Percentiles rank a stretch among this genome's conserved stretches.
Evolutionary conservation across 345 rosid genomes (phyloP).

Genomic region (Hypericum androsaemum): DNA sequence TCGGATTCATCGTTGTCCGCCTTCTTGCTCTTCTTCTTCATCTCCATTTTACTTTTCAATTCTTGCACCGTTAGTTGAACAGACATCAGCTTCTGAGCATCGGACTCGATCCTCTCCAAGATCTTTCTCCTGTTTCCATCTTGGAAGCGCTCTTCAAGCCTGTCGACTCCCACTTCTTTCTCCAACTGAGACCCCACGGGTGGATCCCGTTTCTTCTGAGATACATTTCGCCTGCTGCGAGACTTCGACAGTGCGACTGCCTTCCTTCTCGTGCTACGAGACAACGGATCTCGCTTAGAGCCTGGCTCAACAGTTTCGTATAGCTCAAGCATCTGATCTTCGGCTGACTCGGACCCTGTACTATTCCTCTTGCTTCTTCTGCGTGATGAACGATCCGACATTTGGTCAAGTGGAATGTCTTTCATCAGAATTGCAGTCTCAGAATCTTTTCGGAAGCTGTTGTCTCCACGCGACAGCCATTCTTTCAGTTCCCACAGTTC

Average conservation of each 20-base stretch:
- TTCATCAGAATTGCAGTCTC: conserved; percentile 15
- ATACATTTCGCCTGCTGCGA: conserved; percentile 13
- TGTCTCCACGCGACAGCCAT: conserved; percentile 11
- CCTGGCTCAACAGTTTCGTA: conserved; percentile 20
- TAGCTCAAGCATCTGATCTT: conserved; percentile 19
- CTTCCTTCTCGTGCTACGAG: conserved; percentile 10
- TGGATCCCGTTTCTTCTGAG: conserved; percentile 5
- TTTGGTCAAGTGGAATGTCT: conserved; percentile 25
- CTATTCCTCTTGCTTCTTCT: conserved; percentile 9
- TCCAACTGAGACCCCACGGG: conserved; percentile 27
- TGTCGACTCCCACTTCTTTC: conserved; percentile 61
- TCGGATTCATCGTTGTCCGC: conserved; percentile 11
- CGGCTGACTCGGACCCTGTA: conserved; percentile 5
- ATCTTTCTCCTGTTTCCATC: conserved; percentile 19
- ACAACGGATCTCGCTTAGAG: conserved; percentile 11
- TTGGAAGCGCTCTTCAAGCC: conserved; percentile 39
- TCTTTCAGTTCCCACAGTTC: conserved; percentile 15
- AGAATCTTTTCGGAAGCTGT: conserved; percentile 19
- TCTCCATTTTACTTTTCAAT: not conserved
- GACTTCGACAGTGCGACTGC: conserved; percentile 6
- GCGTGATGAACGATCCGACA: conserved; percentile 11
- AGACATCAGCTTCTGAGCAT: conserved; percentile 12
- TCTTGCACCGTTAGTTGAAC: conserved; percentile 33
- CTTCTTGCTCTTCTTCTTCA: not conserved
- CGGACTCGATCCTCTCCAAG: conserved; percentile 20